phyloP scores from a whole-genome alignment of 2,329 filamentous ascomycete genomes.

The Karstenula rhodostoma region DNA sequence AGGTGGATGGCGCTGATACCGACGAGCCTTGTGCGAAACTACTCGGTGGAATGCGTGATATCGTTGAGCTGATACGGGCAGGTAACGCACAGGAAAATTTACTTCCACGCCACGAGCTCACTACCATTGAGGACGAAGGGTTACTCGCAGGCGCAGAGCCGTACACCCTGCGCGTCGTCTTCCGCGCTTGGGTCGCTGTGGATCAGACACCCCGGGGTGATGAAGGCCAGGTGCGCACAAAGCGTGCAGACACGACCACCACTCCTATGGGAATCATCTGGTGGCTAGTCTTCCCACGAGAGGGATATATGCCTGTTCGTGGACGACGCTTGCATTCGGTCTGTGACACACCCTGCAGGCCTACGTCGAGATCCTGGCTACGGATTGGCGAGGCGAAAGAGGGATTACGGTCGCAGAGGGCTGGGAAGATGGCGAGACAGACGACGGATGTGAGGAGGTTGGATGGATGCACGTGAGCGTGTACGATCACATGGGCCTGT shows the following conservation, averaged over 20 bases:
- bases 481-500: too few species aligned
- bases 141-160: slow-evolving; percentile 25
- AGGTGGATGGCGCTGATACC: too few species aligned
- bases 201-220: slow-evolving; percentile 16
- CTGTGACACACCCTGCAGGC: slow-evolving; percentile 7
- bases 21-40: too few species aligned
- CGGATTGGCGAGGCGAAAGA: slow-evolving; percentile 11
- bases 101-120: slow-evolving; percentile 20
- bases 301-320: slow-evolving; percentile 28
- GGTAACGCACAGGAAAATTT: slow-evolving; percentile 20
- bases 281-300: slow-evolving; percentile 17
- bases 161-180: slow-evolving; percentile 23
- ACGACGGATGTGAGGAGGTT: slow-evolving; percentile 22
- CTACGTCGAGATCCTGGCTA: slow-evolving; percentile 18
- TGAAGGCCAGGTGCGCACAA: slow-evolving; percentile 12
- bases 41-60: too few species aligned
- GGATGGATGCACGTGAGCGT: too few species aligned
- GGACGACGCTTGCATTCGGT: slow-evolving; percentile 23
- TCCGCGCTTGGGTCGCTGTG: slow-evolving; percentile 27
- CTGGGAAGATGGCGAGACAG: slow-evolving; percentile 26
- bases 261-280: slow-evolving; percentile 16
- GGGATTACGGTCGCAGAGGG: slow-evolving; percentile 14
- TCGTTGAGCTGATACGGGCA: too few species aligned
- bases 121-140: slow-evolving; percentile 25
- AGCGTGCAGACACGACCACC: slow-evolving; percentile 18